phyloP scores from a whole-genome alignment of 495 filamentous ascomycete genomes.

The Podospora sp. region DNA sequence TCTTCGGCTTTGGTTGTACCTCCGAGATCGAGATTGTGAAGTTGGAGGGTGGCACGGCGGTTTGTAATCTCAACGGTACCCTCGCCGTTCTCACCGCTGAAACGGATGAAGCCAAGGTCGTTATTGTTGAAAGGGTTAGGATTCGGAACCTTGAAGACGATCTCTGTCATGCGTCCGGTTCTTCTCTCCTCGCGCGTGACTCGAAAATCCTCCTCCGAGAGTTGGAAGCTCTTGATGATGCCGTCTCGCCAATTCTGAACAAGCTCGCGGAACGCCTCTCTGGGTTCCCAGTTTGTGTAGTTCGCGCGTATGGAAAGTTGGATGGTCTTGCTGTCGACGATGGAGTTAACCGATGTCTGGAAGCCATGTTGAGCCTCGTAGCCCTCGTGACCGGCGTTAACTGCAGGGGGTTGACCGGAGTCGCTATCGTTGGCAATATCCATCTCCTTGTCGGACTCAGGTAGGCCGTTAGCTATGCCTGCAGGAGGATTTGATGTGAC shows the following conservation, averaged over 20 bases:
- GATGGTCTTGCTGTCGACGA: constrained; percentile 21
- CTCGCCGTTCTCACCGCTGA: constrained; percentile 11
- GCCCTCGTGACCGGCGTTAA: no score
- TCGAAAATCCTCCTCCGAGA: background rate
- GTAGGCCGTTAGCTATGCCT: no score
- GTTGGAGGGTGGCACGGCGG: constrained; percentile 24
- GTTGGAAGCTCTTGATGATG: constrained; percentile 23
- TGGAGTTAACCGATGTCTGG: constrained; percentile 6
- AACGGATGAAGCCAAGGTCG: constrained; percentile 29
- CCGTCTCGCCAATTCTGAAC: constrained; percentile 19
- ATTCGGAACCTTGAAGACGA: background rate
- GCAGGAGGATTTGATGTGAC: no score
- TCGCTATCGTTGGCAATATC: no score
- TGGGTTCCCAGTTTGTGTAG: constrained; percentile 24
- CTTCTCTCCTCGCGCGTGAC: background rate
- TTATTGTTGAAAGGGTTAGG: background rate
- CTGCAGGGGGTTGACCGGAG: no score
- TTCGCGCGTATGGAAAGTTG: constrained; percentile 18
- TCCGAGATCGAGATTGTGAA: constrained; percentile 26
- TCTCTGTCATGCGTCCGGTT: background rate
- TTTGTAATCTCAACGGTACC: constrained; percentile 29
- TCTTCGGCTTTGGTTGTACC: constrained; percentile 23
- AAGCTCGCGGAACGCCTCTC: constrained; percentile 18
- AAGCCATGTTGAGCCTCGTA: constrained; percentile 15
- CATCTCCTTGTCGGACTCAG: no score